Evolutionary conservation across 2,329 filamentous ascomycete species (phyloP), one percentile per base, ranked within the genome.

Genomic region (Spiromastix sp.): DNA sequence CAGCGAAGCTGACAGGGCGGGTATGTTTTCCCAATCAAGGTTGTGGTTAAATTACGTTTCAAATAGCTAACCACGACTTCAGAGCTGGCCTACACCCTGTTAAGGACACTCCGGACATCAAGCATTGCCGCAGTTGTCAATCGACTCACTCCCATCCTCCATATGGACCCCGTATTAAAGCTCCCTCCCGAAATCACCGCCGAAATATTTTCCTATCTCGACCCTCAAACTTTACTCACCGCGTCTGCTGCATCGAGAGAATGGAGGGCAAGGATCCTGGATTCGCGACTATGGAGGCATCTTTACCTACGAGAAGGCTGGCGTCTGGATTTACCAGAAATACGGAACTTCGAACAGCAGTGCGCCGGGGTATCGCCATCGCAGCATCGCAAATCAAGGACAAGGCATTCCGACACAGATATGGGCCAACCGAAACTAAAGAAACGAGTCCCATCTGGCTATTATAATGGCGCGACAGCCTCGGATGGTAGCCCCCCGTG

Each of bases 141-240:
- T 36, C 74, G 80, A 43, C 66, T 94, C 12, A 82, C 79, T 42
- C 84, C 86, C 3, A 72, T 87, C 34, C 77, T 96, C 2, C 87
- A 95, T 59, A 89, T 95, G 61, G 85, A 98, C 60, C 94, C 94
- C 36, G 77, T 94, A 27, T 68, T 76, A 44, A 78, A 85, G 49
- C 74, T 98, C 1, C 91, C 91, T 0, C 77, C 84, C 17, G 91
- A 98, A 57, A 82, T 98, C 49, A 93, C 85, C 41, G 78, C 91
- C 29, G 81, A 93, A 51, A 81, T 96, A 29, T 79, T 98, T 28
- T 79, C 81, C 11, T 91, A 86, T 52, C 77, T 98, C 32, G 82
- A 87, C 36, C 81, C 86, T 1, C 57, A 77, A 18, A 91, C 86
- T 1, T 68, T 98, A 25, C 70, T 96, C 38, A 77, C 74, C 32